Evolutionary conservation across 2,329 filamentous ascomycete genomes (phyloP), one percentile per base, ranked within the genome.

Genomic region (Alternaria ethzedia): DNA sequence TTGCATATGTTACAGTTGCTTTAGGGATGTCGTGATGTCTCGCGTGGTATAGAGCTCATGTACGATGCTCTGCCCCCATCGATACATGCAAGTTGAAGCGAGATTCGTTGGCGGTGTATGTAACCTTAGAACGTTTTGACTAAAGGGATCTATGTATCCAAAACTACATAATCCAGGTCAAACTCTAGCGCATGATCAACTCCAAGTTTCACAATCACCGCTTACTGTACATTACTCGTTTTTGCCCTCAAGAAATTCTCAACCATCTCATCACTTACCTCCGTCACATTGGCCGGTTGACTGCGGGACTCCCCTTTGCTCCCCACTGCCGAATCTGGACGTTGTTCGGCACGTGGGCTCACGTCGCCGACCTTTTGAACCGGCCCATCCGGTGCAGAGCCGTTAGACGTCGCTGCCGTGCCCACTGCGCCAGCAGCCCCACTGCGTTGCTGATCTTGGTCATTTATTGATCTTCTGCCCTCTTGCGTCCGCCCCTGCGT

Each of bases 201-300:
- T 17, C n/a, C 15, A 20, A 15, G 32, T 23, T 20, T 46, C 15
- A 47, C 30, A 46, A 26, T 20, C 12, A 11, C 23, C 17, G 21
- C 17, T 61, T 20, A 44, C n/a, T 32, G 41, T 11, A 59, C 32
- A 50, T 52, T 68, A 30, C 72, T 70, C 55, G 63, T 66, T 52
- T 69, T 73, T 7, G 64, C 66, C 13, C 74, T 67, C 15, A 75
- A 57, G 43, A 71, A 71, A 5, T 56, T 64, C 46, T 72, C 70
- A 7, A 74, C 67, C 55, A 73, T 54, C 10, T 62, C 58, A 32
- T 72, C 63, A 21, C 69, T 69, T 45, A 66, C 50, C 3, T 63
- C 58, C 4, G 10, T 12, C 11, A 7, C 47, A n/a, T 23, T 56
- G 11, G 41, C 17, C 17, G 25, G 41, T 21, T 30, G 54, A 12